Conservation (phyloP, 2,329 filamentous ascomycete species). For the Sporothrix inflata region DNA sequence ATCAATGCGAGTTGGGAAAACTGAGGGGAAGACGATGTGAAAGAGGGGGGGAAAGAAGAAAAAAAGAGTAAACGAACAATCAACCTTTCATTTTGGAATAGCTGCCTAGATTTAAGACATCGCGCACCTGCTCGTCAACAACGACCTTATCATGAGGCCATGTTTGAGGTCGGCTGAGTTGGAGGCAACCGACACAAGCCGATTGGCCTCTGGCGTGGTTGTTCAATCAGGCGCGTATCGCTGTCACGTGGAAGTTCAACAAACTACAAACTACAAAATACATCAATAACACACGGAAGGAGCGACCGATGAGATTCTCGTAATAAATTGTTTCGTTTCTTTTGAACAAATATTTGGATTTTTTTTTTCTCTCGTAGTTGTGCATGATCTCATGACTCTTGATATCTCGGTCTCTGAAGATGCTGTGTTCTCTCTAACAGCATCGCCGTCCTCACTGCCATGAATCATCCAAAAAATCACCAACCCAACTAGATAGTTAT, state of each 20-base stretch:
- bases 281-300: not conserved
- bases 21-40: not conserved
- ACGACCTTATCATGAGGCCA: constrained; percentile 15
- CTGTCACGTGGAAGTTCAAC: not conserved
- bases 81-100: not conserved
- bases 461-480: too few species aligned
- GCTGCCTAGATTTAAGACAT: not conserved
- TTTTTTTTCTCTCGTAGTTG: not conserved
- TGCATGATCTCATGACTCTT: not conserved
- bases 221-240: not conserved
- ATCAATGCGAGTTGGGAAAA: not conserved
- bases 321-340: not conserved
- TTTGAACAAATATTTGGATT: not conserved
- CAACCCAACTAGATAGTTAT: too few species aligned
- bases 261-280: not conserved
- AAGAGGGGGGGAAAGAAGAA: too few species aligned
- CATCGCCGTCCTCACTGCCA: not conserved
- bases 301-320: not conserved
- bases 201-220: constrained; percentile 5
- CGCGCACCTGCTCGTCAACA: not conserved
- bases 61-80: not conserved
- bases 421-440: not conserved
- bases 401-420: not conserved
- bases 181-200: constrained; percentile 37
- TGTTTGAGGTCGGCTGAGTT: constrained; percentile 32